Evolutionary conservation across 805 yeast genomes (phyloP).

Genomic region (Pichia manshurica): DNA sequence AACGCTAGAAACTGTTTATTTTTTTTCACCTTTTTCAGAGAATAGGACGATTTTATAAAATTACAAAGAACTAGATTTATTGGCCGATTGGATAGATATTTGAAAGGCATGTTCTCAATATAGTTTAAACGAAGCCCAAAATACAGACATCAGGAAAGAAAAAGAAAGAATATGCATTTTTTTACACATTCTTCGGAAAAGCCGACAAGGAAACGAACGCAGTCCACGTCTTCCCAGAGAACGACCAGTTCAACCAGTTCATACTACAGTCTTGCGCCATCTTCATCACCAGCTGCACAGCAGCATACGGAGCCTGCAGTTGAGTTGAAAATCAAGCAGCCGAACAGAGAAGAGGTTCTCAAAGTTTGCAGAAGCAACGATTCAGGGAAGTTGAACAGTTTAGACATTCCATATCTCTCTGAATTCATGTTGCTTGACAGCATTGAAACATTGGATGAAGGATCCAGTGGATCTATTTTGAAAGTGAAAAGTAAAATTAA

Average conservation of each 20-base stretch:
- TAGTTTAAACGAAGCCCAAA: no score
- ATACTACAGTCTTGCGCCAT: neutral
- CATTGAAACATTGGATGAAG: conserved; percentile 20
- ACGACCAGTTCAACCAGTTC: neutral
- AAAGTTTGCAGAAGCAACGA: conserved; percentile 2
- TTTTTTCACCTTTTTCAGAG: no score
- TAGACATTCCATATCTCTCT: conserved; percentile 10
- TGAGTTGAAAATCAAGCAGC: neutral
- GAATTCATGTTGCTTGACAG: conserved; percentile 14
- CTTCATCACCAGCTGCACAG: neutral
- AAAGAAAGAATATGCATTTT: neutral
- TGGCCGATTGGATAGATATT: no score
- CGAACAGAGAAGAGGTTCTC: neutral
- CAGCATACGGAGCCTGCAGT: no score
- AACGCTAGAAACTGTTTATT: no score
- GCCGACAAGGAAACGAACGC: neutral
- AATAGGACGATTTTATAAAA: no score
- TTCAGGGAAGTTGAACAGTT: neutral
- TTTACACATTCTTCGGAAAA: neutral
- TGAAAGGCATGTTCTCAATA: no score
- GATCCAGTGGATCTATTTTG: conserved; percentile 29
- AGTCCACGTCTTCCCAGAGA: neutral
- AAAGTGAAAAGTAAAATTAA: conserved; percentile 15
- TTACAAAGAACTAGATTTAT: no score
- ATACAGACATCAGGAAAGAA: no score